Base-by-base conservation (phyloP, 1,139 yeast genomes). In the Hyphopichia burtonii region DNA sequence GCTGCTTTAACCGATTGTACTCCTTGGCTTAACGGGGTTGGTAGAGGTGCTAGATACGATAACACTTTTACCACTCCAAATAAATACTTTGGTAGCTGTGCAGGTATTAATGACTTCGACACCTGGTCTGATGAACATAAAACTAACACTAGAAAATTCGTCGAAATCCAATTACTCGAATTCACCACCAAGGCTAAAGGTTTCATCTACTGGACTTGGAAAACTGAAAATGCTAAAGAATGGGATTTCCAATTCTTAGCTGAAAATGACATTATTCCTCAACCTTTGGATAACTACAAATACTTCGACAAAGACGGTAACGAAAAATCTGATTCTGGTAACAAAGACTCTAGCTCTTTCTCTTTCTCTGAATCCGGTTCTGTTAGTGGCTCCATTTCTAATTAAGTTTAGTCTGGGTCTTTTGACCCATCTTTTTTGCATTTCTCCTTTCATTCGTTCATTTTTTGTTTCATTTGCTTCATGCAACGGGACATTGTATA, bases 211-310 rank as follows among this genome's bases (percentile, higher is more conserved):
- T 59, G 64, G 64, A 50, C 59, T 40, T 59, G 46, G 48, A 59
- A 58, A 40, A 58, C 64, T 1, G 65, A 60, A 42, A 41, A 39
- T n/a, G 44, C 63, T 2, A 43, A 53, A 36, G 52, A 51, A 37
- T 59, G 63, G 64, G 63, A 56, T 48, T 54, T 53, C 41, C 40
- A 43, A 36, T 19, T 32, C 10, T 41, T 48, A 10, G 44, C 37
- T 19, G 36, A 39, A 14, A 25, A 37, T 17, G 42, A 25, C 4
- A 17, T 83, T 42, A 77, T 83, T 62, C 90, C 90, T 1, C 78
- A 72, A 44, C 89, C 89, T 2, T 71, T 83, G 39, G 50, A 61
- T 43, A 66, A 71, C 44, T 68, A 77, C 52, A 60, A 61, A 39
- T 77, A 68, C 46, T 68, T 69, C 34, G 48, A 46, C n/a, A 63